Conservation (phyloP, 1,139 yeast genomes). For the Suhomyces kunorum region DNA sequence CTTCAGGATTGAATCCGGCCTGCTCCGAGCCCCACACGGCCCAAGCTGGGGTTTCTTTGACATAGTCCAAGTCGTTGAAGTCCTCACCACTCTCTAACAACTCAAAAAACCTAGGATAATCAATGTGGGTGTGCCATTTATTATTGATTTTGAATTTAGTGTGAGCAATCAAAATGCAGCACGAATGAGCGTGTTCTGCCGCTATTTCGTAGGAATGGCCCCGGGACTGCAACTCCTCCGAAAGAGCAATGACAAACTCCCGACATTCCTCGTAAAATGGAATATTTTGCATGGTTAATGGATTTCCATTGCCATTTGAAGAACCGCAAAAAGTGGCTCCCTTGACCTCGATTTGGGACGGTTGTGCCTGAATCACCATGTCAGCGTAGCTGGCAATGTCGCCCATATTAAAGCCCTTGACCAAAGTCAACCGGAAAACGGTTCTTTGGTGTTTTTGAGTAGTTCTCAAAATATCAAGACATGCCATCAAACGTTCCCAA, state of each 20-base stretch:
- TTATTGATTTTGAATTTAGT: slow-evolving; percentile 66
- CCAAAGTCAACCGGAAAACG: slow-evolving; percentile 86
- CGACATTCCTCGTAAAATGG: slow-evolving; percentile 93
- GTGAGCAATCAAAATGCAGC: slow-evolving; percentile 86
- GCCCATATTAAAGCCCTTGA: slow-evolving; percentile 86
- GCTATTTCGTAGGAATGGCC: slow-evolving; percentile 79
- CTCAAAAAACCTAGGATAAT: slow-evolving; percentile 75
- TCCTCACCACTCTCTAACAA: slow-evolving; percentile 62
- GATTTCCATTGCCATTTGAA: slow-evolving; percentile 76
- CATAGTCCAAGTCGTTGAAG: slow-evolving; percentile 79
- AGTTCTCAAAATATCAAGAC: slow-evolving; percentile 77
- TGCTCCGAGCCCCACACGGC: slow-evolving; percentile 83
- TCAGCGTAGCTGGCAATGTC: slow-evolving; percentile 88
- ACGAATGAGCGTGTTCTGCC: slow-evolving; percentile 94
- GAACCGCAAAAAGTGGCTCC: slow-evolving; percentile 96
- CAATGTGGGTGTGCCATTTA: slow-evolving; percentile 88
- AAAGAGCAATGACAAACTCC: slow-evolving; percentile 64
- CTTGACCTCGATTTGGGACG: slow-evolving; percentile 88
- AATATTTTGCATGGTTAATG: slow-evolving; percentile 91
- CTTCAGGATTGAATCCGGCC: slow-evolving; percentile 91
- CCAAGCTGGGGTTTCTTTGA: slow-evolving; percentile 83
- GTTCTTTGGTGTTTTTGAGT: slow-evolving; percentile 81
- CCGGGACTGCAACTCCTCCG: slow-evolving; percentile 57
- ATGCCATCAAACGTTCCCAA: slow-evolving; percentile 84
- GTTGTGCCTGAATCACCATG: slow-evolving; percentile 76